Evolutionary conservation across 1,139 yeast genomes (phyloP), one percentile per base, ranked within the genome.

Genomic region (Lizanozyma gosingica): DNA sequence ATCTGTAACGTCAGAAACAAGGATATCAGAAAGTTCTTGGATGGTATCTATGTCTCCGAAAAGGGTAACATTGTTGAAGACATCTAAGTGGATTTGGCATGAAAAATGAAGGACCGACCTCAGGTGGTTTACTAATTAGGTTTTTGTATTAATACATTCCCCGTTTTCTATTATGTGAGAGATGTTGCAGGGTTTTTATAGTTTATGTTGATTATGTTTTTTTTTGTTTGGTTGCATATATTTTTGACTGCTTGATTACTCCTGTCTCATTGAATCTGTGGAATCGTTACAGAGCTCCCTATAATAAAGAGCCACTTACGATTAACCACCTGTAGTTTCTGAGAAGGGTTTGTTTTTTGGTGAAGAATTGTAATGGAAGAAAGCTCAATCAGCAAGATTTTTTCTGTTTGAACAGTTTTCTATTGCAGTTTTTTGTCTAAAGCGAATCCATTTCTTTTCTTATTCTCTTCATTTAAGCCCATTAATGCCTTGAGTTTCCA

Each of bases 21-120:
- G 90, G 99, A 94, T 92, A 92, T 94, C 90, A 88, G 98, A 78
- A 92, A 92, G 83, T 92, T 83, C 78, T 84, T 92, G 81, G 98
- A 92, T 75, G 98, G 98, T 88, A 90, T 92, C 78, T 92, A 92
- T 73, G 98, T 92, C 62, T 90, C 97, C 55, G 94, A 86, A 77
- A 85, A 86, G 75, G 96, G 96, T 65, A 76, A 78, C 67, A 78
- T 92, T 67, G 85, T 66, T 47, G 79, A 76, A 65, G 87, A 80
- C 45, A 65, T 66, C 51, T 76, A 75, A 68, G 46, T 61, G 65
- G 37, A 34, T 35, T 45, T 39, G 39, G 37, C 35, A n/a, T 32
- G 4, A 14, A 35, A 29, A 18, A 32, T 38, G 37, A 36, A 29
- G 35, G 37, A 37, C 41, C n/a, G n/a, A n/a, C n/a, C n/a, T n/a